phyloP scores from a whole-genome alignment of 2,329 filamentous ascomycete genomes.

The Exophiala calicioides region DNA sequence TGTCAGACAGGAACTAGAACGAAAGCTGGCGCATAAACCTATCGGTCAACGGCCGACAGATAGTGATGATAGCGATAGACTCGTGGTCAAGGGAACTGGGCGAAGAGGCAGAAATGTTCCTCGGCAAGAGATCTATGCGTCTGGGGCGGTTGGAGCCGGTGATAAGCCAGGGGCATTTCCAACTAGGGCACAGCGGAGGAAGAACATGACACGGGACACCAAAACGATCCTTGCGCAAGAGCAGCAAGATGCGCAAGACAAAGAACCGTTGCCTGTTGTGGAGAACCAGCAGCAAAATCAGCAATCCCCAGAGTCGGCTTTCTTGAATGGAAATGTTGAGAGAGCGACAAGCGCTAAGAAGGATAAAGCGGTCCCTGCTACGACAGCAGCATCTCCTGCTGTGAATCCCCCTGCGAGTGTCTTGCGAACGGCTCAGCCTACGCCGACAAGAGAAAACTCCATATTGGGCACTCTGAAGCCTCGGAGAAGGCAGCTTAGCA shows the following conservation, averaged over 20 bases:
- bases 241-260: constrained; percentile 9
- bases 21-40: constrained; percentile 27
- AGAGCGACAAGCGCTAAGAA: constrained; percentile 1
- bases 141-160: constrained; percentile 26
- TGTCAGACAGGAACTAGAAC: constrained; percentile 22
- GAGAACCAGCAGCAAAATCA: background rate
- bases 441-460: constrained; percentile 27
- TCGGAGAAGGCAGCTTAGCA: constrained; percentile 30
- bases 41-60: constrained; percentile 26
- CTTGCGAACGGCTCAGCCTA: constrained; percentile 13
- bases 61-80: constrained; percentile 32
- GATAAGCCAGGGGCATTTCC: constrained; percentile 30
- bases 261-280: background rate
- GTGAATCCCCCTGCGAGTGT: constrained; percentile 9
- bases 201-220: constrained; percentile 23
- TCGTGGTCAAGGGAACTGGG: constrained; percentile 28
- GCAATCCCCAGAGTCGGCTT: background rate
- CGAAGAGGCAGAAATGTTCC: constrained; percentile 20
- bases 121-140: constrained; percentile 30
- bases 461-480: constrained; percentile 30
- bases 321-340: constrained; percentile 6
- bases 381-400: constrained; percentile 5
- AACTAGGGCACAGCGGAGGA: constrained; percentile 26
- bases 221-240: constrained; percentile 19
- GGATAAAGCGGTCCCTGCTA: background rate